phyloP scores from a whole-genome alignment of 2,329 filamentous ascomycete genomes.

The Phyllosticta citrichinensis region DNA sequence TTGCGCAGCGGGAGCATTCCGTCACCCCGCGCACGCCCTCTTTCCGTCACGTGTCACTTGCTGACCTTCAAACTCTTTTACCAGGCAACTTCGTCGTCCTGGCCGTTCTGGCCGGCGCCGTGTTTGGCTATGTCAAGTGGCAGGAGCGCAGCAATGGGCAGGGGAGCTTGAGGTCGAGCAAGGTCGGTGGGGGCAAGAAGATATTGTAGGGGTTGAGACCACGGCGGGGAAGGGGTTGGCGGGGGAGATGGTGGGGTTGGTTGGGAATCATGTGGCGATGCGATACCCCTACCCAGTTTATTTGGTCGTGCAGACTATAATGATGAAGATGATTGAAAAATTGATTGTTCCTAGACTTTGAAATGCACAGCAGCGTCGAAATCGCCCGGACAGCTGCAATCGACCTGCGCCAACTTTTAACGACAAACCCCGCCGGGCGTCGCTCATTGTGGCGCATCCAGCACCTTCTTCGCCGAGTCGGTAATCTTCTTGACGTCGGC shows the following conservation, averaged over 20 bases:
- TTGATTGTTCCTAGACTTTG: not conserved
- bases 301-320: not conserved
- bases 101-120: not conserved
- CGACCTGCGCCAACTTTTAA: not conserved
- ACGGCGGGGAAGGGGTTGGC: not conserved
- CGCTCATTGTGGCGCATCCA: slow-evolving; percentile 23
- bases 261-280: not conserved
- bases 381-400: not conserved
- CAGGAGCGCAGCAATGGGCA: slow-evolving; percentile 1
- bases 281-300: not conserved
- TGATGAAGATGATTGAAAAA: not conserved
- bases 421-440: not conserved
- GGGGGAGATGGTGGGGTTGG: not conserved
- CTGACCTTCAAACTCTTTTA: not conserved
- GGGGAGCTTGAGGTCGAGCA: not conserved
- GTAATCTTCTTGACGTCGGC: slow-evolving; percentile 40
- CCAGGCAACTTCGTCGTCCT: slow-evolving; percentile 6
- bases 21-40: no score
- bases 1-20: no score
- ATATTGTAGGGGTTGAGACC: not conserved
- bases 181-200: not conserved
- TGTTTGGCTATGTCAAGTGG: not conserved
- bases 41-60: no score
- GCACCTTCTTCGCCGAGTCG: slow-evolving; percentile 38
- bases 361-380: not conserved